Evolutionary conservation across 2,329 filamentous ascomycete species (phyloP).

Genomic region (Arthroderma sp.): DNA sequence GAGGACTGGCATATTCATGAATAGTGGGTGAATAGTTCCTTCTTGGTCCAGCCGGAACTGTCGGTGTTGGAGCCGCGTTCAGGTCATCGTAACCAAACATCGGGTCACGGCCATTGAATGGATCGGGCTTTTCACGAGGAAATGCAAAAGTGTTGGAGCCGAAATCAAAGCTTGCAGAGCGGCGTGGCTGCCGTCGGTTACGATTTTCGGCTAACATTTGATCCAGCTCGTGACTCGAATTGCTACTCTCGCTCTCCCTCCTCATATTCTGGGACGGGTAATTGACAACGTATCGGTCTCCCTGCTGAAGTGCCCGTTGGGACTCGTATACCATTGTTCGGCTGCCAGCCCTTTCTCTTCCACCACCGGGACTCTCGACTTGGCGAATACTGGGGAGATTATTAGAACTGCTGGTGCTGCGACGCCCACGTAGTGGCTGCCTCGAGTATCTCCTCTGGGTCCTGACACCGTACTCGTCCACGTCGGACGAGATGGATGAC

Average conservation of each 20-base stretch:
- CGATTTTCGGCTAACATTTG: conserved; percentile 30
- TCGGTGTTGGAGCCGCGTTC: conserved; percentile 77
- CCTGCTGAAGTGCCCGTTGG: conserved; percentile 15
- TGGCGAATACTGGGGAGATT: conserved; percentile 43
- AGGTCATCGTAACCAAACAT: conserved; percentile 35
- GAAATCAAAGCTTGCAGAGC: conserved; percentile 35
- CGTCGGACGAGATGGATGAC: conserved; percentile 46
- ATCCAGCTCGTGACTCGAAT: conserved; percentile 62
- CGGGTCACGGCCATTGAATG: conserved; percentile 4
- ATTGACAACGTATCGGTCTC: conserved; percentile 15
- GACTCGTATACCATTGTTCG: conserved; percentile 25
- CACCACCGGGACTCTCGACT: conserved; percentile 48
- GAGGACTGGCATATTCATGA: conserved; percentile 17
- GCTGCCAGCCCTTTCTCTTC: conserved; percentile 23
- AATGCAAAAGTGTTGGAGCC: conserved; percentile 14
- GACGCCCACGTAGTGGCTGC: conserved; percentile 39
- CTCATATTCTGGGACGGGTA: conserved; percentile 38
- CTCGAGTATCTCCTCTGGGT: conserved; percentile 28
- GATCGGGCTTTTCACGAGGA: conserved; percentile 1
- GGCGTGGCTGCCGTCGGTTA: conserved; percentile 20
- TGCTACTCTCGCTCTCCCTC: conserved; percentile 60
- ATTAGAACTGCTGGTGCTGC: conserved; percentile 71
- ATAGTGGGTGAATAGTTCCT: conserved; percentile 30
- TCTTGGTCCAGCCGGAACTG: conserved; percentile 66
- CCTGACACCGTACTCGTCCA: conserved; percentile 24